Evolutionary conservation across 208 protist genomes (phyloP).

Genomic region (Leishmania tarentolae): DNA sequence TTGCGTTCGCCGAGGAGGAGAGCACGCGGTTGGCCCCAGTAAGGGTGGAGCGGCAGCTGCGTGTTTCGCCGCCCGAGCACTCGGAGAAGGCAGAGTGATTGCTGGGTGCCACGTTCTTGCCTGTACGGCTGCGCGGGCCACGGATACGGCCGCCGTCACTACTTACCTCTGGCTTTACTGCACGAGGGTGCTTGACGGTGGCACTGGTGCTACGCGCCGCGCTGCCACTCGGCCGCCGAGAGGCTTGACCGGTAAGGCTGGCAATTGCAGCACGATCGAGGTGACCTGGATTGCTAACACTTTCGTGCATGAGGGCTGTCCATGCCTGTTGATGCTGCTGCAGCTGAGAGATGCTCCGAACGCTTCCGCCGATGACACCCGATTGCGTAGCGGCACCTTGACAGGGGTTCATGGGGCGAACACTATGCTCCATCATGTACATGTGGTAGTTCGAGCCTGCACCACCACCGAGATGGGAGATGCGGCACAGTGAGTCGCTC

Average conservation of each 20-base stretch:
- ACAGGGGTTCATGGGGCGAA: slow-evolving; percentile 50
- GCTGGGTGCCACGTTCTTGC: slow-evolving; percentile 68
- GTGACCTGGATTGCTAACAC: slow-evolving; percentile 27
- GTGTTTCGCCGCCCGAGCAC: slow-evolving; percentile 84
- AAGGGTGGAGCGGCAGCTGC: slow-evolving; percentile 57
- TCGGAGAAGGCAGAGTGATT: slow-evolving; percentile 86
- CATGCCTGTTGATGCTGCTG: slow-evolving; percentile 22
- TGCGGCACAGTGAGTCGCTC: slow-evolving; percentile 61
- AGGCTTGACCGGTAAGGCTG: slow-evolving; percentile 27
- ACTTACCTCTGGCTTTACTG: slow-evolving; percentile 47
- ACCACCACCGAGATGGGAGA: slow-evolving; percentile 31
- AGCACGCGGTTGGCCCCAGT: slow-evolving; percentile 40
- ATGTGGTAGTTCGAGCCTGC: slow-evolving; percentile 23
- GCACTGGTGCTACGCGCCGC: slow-evolving; percentile 33
- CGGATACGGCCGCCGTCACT: slow-evolving; percentile 30
- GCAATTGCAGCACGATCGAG: slow-evolving; percentile 33
- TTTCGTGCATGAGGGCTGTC: slow-evolving; percentile 24
- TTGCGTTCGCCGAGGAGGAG: slow-evolving; percentile 46
- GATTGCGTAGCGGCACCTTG: slow-evolving; percentile 13
- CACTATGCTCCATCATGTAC: slow-evolving; percentile 33
- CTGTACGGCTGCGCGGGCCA: slow-evolving; percentile 53
- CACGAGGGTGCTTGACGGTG: slow-evolving; percentile 44
- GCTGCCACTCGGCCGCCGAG: slow-evolving; percentile 23
- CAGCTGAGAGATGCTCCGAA: slow-evolving; percentile 11
- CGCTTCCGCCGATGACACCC: background rate